Conservation (phyloP, 768 basidiomycete genomes). For the Tricholoma matsutake region DNA sequence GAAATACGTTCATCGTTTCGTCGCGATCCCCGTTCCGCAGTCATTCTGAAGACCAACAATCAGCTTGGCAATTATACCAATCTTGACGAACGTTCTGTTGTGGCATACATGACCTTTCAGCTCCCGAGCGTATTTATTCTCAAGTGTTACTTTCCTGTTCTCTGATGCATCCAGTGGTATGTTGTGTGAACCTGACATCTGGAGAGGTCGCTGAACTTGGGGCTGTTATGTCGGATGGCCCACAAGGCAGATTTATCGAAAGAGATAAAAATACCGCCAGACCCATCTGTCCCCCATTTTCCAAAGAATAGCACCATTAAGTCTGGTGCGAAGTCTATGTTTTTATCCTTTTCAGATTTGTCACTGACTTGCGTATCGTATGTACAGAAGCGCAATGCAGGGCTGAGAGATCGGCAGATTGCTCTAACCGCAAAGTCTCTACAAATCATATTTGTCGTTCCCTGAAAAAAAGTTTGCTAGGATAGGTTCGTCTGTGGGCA, state of each 20-base stretch:
- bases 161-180: constrained; percentile 41
- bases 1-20: constrained; percentile 21
- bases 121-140: constrained; percentile 30
- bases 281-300: not conserved
- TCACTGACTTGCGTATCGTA: not conserved
- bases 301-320: not conserved
- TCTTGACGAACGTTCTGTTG: constrained; percentile 46
- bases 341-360: not conserved
- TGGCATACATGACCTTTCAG: constrained; percentile 42
- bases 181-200: constrained; percentile 43
- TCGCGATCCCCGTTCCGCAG: not conserved
- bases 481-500: not conserved
- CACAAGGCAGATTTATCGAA: constrained; percentile 9
- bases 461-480: not conserved
- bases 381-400: not conserved
- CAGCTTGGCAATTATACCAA: constrained; percentile 41
- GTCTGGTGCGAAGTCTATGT: not conserved
- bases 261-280: not conserved
- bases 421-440: not conserved
- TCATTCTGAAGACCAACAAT: not conserved
- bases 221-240: constrained; percentile 43
- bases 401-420: not conserved
- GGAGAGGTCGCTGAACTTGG: constrained; percentile 43
- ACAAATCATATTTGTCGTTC: not conserved
- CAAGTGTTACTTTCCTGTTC: constrained; percentile 34